Evolutionary conservation across 495 filamentous ascomycete species (phyloP), one percentile per base, ranked within the genome.

Genomic region (Talaromyces trachyspermus): DNA sequence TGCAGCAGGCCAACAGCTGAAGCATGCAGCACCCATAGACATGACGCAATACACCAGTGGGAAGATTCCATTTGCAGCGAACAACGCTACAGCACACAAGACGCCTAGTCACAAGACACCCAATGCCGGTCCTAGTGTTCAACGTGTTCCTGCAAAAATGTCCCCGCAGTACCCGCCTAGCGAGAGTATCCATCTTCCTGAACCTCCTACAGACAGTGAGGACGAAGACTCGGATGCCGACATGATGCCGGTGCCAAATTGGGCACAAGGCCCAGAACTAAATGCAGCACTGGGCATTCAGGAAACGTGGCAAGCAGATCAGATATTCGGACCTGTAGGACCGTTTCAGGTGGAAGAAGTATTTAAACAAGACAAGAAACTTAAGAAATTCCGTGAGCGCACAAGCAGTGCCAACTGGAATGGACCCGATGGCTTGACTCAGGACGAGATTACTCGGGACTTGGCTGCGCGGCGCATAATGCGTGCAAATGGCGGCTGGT

Each of bases 341-440:
- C 85, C 85, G 26, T 76, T 96, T 57, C 82, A 86, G 50, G 86
- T 99, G 77, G 92, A 99, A 58, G 89, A 96, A 55, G 88, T 95
- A 36, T 99, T 99, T 69, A 84, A 78, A 58, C 76, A 80, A 49
- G 86, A 82, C 60, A 86, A 86, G 59, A 75, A 85, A 51, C 79
- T 84, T 63, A 83, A 86, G 65, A 83, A 85, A 61, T 97, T 95
- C 70, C 76, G 94, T 19, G 81, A 83, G 22, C 71, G 92, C 18
- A 95, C 89, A 25, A 92, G 86, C 52, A 95, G 88, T 61, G 94
- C 92, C 6, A 92, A 95, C 63, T 99, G 92, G 92, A 64, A 65
- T 12, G 82, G 85, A 10, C 64, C 80, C n/a, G 92, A 99, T 69
- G 75, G 80, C 48, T 67, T 99, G 58, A 97, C 89, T 4, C 84